A percentile compares a stretch with the other conserved stretches of the same genome.
phyloP scores from a whole-genome alignment of 805 yeast genomes.

The Tetrapisispora fleetii region DNA sequence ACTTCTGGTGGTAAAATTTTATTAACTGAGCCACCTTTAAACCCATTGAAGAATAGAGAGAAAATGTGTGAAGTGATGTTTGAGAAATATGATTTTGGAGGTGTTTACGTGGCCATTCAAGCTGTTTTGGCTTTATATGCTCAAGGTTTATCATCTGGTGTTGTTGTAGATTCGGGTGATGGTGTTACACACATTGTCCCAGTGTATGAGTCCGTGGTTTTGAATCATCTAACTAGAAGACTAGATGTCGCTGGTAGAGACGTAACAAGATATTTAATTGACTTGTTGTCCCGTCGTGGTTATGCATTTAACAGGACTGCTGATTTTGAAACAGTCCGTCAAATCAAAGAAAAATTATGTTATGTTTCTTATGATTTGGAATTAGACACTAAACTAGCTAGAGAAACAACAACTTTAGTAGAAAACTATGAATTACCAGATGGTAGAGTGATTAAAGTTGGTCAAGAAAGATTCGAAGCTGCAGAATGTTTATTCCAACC shows the following conservation, averaged over 20 bases:
- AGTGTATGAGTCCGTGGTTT: conserved; percentile 93
- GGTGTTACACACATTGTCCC: conserved; percentile 93
- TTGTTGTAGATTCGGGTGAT: conserved; percentile 97
- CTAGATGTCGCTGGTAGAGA: conserved; percentile 97
- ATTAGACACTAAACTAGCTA: conserved; percentile 75
- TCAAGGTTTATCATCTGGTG: conserved; percentile 93
- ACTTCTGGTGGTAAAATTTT: conserved; percentile 71
- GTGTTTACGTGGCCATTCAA: conserved; percentile 92
- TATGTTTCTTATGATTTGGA: conserved; percentile 92
- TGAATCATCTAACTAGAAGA: conserved; percentile 85
- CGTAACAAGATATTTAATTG: conserved; percentile 92
- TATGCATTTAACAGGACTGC: conserved; percentile 98
- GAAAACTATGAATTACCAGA: conserved; percentile 92
- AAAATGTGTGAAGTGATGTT: conserved; percentile 91
- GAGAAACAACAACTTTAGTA: conserved; percentile 91
- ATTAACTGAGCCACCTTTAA: conserved; percentile 97
- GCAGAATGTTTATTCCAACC: conserved; percentile 88
- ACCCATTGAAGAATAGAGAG: conserved; percentile 85
- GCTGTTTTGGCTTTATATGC: conserved; percentile 97
- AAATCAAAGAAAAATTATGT: conserved; percentile 91
- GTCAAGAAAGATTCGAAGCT: conserved; percentile 78
- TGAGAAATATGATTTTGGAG: conserved; percentile 84
- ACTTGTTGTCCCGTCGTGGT: conserved; percentile 84
- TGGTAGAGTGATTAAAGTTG: conserved; percentile 87
- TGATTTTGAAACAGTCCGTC: conserved; percentile 97